These are phyloP conservation scores for Macrophomina tecta DNA, from an alignment of 2,329 filamentous ascomycete species.

Conservation along the genomic window DNA sequence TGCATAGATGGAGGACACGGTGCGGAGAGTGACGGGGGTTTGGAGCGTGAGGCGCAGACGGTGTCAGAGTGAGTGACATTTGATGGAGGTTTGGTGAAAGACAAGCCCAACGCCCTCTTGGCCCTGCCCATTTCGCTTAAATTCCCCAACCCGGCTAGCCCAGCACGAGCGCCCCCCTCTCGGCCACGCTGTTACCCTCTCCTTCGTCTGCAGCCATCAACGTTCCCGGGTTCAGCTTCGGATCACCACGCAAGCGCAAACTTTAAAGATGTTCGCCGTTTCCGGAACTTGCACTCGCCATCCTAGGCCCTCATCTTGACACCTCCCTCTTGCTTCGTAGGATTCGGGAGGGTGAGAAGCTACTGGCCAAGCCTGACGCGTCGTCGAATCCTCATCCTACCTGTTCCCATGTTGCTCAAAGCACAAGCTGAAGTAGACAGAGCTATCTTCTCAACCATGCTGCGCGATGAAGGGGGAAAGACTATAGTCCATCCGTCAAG, in stretches of 20 bases:
- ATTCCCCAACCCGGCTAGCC: not conserved
- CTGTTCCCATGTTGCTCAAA: not conserved
- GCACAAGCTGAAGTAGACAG: not conserved
- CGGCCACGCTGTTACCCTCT: not conserved
- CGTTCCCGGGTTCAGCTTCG: constrained; percentile 1
- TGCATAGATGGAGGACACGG: not conserved
- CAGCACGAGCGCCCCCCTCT: not conserved
- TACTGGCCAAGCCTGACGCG: not conserved
- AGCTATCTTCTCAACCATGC: not conserved
- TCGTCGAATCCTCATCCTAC: not conserved
- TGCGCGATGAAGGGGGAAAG: no score
- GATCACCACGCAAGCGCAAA: not conserved
- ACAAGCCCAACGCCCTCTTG: constrained; percentile 1
- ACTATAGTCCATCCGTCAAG: no score
- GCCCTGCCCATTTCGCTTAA: constrained; percentile 19
- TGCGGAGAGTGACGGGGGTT: not conserved
- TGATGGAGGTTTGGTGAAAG: not conserved
- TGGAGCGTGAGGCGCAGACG: constrained; percentile 13
- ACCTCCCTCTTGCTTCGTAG: not conserved
- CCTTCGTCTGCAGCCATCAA: not conserved
- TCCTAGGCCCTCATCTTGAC: not conserved
- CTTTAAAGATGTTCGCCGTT: not conserved
- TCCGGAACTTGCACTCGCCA: not conserved
- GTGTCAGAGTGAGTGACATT: constrained; percentile 12
- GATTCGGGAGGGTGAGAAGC: not conserved